These are phyloP conservation scores for Kodamaea leandrae DNA, from an alignment of 805 yeast species.

Conservation along the genomic window DNA sequence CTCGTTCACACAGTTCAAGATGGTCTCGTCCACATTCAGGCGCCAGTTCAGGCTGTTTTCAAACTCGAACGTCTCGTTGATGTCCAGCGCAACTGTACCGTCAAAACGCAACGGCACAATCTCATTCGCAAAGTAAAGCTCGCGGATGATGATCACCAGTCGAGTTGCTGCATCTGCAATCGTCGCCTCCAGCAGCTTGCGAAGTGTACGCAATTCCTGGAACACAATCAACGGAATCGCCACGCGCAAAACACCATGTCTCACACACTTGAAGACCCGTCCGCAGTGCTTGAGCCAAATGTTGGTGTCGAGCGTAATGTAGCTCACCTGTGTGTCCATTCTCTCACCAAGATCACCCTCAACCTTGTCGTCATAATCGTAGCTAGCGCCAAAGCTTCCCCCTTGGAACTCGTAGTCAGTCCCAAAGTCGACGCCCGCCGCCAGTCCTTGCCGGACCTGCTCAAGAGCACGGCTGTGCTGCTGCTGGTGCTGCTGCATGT, in stretches of 20 bases:
- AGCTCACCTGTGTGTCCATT: constrained; percentile 56
- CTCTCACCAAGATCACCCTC: constrained; percentile 55
- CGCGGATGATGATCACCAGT: constrained; percentile 71
- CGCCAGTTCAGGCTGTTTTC: constrained; percentile 74
- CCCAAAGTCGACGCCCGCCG: neutral
- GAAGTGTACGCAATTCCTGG: constrained; percentile 68
- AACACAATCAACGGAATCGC: constrained; percentile 73
- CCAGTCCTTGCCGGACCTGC: neutral
- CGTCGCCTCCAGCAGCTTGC: constrained; percentile 69
- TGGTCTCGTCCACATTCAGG: constrained; percentile 67
- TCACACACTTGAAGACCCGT: constrained; percentile 63
- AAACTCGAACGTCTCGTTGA: constrained; percentile 71
- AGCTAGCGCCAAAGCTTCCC: neutral
- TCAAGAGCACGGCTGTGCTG: constrained; percentile 1
- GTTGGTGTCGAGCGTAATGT: constrained; percentile 70
- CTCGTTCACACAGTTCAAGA: constrained; percentile 48
- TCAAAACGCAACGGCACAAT: constrained; percentile 64
- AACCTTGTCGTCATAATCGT: constrained; percentile 9
- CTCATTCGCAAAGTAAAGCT: constrained; percentile 54
- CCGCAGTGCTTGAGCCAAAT: constrained; percentile 84
- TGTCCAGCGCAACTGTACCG: constrained; percentile 63
- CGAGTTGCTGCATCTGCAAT: constrained; percentile 80
- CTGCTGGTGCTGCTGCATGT: constrained; percentile 4
- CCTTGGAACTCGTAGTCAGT: neutral
- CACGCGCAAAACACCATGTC: constrained; percentile 55